Percentiles rank a stretch among this genome's conserved stretches.
Evolutionary conservation across 345 rosid genomes (phyloP).

Genomic region (Psidium guajava): DNA sequence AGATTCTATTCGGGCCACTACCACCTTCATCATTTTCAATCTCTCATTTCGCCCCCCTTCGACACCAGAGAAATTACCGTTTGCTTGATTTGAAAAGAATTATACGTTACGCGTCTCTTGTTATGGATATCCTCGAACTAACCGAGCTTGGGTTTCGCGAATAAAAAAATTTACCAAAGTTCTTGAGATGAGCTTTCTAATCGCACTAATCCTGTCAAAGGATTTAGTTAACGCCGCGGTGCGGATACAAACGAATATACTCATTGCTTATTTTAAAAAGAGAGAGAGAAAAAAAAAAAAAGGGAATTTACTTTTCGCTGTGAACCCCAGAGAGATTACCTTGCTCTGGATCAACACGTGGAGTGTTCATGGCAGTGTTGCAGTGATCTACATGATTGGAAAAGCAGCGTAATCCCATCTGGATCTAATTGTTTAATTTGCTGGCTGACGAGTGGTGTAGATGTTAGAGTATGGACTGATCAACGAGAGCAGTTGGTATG

Average conservation of each 20-base stretch:
- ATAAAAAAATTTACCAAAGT: not conserved
- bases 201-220: not conserved
- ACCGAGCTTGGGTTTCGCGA: accelerated
- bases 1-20: not conserved
- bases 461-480: not conserved
- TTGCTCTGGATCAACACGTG: not conserved
- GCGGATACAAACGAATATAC: not conserved
- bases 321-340: not conserved
- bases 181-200: not conserved
- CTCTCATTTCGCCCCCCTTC: not conserved
- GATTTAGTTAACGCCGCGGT: not conserved
- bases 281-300: not conserved
- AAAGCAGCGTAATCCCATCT: not conserved
- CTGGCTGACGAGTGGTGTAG: not conserved
- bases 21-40: not conserved
- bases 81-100: not conserved
- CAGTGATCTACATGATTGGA: not conserved
- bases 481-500: not conserved
- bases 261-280: not conserved
- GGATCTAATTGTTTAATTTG: not conserved
- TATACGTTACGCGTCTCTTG: accelerated
- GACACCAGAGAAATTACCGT: accelerated
- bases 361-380: not conserved
- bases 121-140: accelerated
- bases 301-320: not conserved